Base-by-base conservation (phyloP, 345 rosid species). In the Cardamine occulta region DNA sequence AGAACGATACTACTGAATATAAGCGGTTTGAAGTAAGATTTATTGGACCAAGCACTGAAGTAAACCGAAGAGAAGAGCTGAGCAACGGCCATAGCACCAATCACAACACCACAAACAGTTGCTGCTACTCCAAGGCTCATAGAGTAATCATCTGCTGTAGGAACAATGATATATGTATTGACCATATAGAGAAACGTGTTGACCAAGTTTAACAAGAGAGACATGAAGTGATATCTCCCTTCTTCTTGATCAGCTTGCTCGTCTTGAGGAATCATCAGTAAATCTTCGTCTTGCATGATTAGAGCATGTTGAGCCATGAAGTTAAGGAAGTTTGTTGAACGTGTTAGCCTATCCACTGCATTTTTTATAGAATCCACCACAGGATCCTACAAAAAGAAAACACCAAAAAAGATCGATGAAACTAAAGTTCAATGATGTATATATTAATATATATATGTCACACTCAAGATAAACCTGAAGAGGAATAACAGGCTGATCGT, bases 81-180 rank as follows among this genome's bases (percentile, higher is more conserved):
- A 12, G 98, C 98, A 61, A 90, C 89, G 21, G 97, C 98, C 97
- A 94, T 91, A 55, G 98, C 84, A 59, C 98, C 97, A 63, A 94
- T 91, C 23, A 94, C 96, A 79, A 91, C 35, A 79, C 98, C 98
- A 78, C 98, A 94, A 80, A 94, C 97, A 4, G 98, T 94, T 66
- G 98, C 95, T 59, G 98, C 90, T 49, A 97, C 97, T 72, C 96
- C 96, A 73, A 91, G 98, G 80, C 88, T 85, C 83, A 80, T 68
- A 19, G 98, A 86, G 79, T 91, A 91, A 70, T 94, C 89, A 91
- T 90, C 97, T 18, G 95, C 96, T 23, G 98, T 88, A 35, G 97
- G 96, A 67, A 94, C 97, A 68, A 94, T 81, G 44, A 91, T 88
- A 79, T 91, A 94, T 72, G 96, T 91, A 81, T 94, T 94, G 82